Percentiles rank a stretch among this genome's conserved stretches.
Evolutionary conservation across 192 early-diverging fungal genomes (phyloP).

Genomic region (Coemansia sp.): DNA sequence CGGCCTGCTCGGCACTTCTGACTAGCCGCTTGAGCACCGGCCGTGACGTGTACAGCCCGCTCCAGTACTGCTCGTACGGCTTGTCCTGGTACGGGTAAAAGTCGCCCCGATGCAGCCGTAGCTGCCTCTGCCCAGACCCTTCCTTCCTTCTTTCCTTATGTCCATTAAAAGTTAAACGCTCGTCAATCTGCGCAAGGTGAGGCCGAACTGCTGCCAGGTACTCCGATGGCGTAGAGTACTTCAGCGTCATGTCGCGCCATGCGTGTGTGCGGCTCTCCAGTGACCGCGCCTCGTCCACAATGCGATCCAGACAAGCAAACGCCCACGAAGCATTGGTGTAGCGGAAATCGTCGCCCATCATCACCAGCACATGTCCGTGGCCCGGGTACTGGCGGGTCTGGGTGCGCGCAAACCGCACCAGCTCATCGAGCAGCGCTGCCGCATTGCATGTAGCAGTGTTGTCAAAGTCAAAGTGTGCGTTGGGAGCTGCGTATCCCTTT

Average conservation of each 20-base stretch:
- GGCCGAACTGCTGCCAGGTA: conserved; percentile 26
- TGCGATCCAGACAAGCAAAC: conserved; percentile 40
- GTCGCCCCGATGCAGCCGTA: conserved; percentile 25
- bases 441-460: conserved; percentile 18
- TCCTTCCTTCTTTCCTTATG: not conserved
- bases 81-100: conserved; percentile 54
- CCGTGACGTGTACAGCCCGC: conserved; percentile 39
- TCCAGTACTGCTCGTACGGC: conserved; percentile 54
- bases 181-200: conserved; percentile 4
- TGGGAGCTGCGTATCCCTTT: conserved; percentile 36
- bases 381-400: conserved; percentile 42
- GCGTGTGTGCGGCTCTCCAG: not conserved
- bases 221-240: conserved; percentile 42
- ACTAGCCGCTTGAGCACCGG: conserved; percentile 43
- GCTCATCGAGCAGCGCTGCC: conserved; percentile 19
- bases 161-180: not conserved
- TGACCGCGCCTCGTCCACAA: conserved; percentile 8
- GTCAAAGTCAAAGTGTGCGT: conserved; percentile 44
- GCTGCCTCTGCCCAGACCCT: not conserved
- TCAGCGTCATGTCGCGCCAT: conserved; percentile 16
- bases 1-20: conserved; percentile 37
- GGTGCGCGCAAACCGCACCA: conserved; percentile 18
- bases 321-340: conserved; percentile 23
- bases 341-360: conserved; percentile 53
- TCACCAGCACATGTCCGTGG: conserved; percentile 47